phyloP scores from a whole-genome alignment of 2,329 filamentous ascomycete genomes.

The Venturia oleaginea region DNA sequence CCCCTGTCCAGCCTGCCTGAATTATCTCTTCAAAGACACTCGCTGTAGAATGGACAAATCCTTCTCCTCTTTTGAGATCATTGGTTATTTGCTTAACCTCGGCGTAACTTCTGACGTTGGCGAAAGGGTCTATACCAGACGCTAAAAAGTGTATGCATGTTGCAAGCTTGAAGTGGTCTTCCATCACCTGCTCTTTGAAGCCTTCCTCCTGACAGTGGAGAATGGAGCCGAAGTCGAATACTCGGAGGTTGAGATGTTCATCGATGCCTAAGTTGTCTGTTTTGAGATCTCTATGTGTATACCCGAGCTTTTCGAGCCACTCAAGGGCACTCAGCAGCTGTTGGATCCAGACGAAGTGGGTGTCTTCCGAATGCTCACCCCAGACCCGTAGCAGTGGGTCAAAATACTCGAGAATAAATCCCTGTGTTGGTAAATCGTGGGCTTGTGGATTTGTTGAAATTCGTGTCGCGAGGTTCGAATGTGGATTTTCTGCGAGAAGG shows the following conservation, averaged over 20 bases:
- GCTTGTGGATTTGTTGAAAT: constrained; percentile 6
- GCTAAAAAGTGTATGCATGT: constrained; percentile 14
- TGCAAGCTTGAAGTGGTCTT: constrained; percentile 15
- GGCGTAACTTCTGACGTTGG: constrained; percentile 14
- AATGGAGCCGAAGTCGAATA: constrained; percentile 15
- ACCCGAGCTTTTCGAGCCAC: constrained; percentile 15
- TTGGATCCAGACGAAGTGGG: constrained; percentile 14
- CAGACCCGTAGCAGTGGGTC: constrained; percentile 11
- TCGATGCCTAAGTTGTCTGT: constrained; percentile 15
- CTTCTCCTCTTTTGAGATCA: constrained; percentile 14
- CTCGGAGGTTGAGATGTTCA: constrained; percentile 12
- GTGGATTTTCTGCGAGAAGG: constrained; percentile 15
- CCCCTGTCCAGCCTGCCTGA: constrained; percentile 15
- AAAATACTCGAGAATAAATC: constrained; percentile 13
- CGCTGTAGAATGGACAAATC: constrained; percentile 14
- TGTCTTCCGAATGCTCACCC: constrained; percentile 9
- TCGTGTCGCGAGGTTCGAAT: constrained; percentile 14
- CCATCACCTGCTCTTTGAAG: constrained; percentile 14
- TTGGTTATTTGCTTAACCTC: constrained; percentile 14
- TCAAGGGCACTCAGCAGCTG: constrained; percentile 14
- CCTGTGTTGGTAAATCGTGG: background rate
- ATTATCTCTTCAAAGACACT: constrained; percentile 15
- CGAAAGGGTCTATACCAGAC: constrained; percentile 15
- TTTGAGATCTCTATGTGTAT: constrained; percentile 15
- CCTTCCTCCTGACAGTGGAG: constrained; percentile 15